phyloP scores from a whole-genome alignment of 2,329 filamentous ascomycete genomes.

The Alternaria infectoria region DNA sequence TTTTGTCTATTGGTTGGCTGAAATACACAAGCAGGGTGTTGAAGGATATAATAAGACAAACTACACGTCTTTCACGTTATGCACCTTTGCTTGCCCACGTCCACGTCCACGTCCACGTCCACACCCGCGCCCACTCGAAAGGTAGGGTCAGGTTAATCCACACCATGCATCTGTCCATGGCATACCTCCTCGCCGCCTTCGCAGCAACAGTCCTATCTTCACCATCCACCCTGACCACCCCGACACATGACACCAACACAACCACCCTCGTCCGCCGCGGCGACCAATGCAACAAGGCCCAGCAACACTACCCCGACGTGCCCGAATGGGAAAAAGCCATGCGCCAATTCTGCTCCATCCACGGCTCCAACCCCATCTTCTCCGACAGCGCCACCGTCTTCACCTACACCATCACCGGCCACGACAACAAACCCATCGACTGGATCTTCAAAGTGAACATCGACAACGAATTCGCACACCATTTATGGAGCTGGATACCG shows the following conservation, averaged over 20 bases:
- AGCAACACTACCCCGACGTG: neutral
- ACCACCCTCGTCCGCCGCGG: neutral
- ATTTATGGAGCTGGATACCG: neutral
- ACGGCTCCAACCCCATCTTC: neutral
- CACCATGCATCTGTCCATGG: neutral
- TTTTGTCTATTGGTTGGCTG: neutral
- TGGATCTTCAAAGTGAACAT: slow-evolving; percentile 5
- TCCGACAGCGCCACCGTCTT: neutral
- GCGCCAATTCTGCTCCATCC: neutral
- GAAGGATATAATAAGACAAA: neutral
- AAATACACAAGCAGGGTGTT: neutral
- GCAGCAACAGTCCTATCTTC: neutral
- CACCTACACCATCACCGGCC: neutral
- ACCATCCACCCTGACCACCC: neutral
- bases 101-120: neutral
- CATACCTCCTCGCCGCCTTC: neutral
- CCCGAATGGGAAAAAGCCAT: neutral
- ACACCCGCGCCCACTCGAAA: neutral
- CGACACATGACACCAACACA: neutral
- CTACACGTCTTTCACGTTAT: neutral
- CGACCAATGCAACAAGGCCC: neutral
- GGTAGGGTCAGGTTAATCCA: neutral
- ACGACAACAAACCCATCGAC: neutral
- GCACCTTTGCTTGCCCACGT: neutral
- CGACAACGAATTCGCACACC: neutral